Conservation (phyloP, 2,329 filamentous ascomycete genomes). For the Stemphylium lycopersici region DNA sequence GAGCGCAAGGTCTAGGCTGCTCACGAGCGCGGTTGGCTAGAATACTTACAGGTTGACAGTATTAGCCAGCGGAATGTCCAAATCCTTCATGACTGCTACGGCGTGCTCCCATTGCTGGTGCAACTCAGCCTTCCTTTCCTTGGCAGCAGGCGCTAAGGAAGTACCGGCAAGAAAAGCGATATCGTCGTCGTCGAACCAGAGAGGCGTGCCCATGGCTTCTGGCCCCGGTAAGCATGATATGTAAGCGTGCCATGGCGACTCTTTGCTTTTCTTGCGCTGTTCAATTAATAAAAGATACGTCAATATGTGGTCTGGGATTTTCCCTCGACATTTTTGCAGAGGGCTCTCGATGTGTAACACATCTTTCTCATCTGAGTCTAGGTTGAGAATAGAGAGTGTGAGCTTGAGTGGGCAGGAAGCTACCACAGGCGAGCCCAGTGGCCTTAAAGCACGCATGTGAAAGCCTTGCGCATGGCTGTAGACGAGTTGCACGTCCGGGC, state of each 20-base stretch:
- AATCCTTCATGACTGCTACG: conserved; percentile 24
- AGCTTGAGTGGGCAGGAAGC: conserved; percentile 42
- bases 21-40: not conserved
- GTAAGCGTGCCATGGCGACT: conserved; percentile 46
- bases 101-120: conserved; percentile 35
- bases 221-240: conserved; percentile 42
- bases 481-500: conserved; percentile 37
- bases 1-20: not conserved
- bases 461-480: conserved; percentile 36
- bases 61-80: conserved; percentile 21
- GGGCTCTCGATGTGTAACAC: conserved; percentile 35
- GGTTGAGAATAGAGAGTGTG: conserved; percentile 46
- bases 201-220: conserved; percentile 44
- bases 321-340: conserved; percentile 31
- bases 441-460: conserved; percentile 36
- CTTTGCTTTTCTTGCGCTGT: conserved; percentile 32
- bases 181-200: conserved; percentile 47
- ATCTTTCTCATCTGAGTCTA: conserved; percentile 34
- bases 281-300: conserved; percentile 47
- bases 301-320: conserved; percentile 41
- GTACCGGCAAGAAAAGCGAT: conserved; percentile 44
- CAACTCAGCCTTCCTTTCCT: conserved; percentile 27
- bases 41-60: conserved; percentile 34
- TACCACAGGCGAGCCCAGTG: conserved; percentile 28
- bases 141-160: conserved; percentile 37